phyloP scores from a whole-genome alignment of 1,284 basidiomycete species.

The Apiotrichum laibachii region DNA sequence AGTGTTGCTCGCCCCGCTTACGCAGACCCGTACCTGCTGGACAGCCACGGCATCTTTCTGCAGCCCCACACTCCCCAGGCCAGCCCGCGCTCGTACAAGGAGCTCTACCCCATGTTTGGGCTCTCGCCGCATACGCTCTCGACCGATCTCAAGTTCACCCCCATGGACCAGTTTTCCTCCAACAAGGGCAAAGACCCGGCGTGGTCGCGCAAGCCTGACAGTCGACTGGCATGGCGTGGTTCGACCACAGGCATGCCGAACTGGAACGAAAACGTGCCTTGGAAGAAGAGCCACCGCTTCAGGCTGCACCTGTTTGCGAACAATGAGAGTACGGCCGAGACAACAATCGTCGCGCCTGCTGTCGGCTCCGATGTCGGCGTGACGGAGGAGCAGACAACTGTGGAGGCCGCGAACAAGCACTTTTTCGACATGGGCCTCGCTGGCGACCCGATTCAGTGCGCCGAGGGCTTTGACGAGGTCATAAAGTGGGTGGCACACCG shows the following conservation, averaged over 20 bases:
- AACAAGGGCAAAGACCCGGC: slow-evolving; percentile 44
- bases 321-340: slow-evolving; percentile 31
- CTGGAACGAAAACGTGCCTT: slow-evolving; percentile 47
- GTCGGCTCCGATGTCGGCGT: slow-evolving; percentile 4
- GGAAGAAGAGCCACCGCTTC: slow-evolving; percentile 53
- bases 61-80: slow-evolving; percentile 43
- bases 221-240: slow-evolving; percentile 28
- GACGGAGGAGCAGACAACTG: not conserved
- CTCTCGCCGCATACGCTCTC: too few relatives aligned
- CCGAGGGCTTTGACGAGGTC: slow-evolving; percentile 40
- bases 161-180: too few relatives aligned
- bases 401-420: slow-evolving; percentile 19
- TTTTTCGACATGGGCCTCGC: slow-evolving; percentile 48
- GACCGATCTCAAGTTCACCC: too few relatives aligned
- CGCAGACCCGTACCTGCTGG: slow-evolving; percentile 43
- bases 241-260: slow-evolving; percentile 53
- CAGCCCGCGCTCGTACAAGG: slow-evolving; percentile 47
- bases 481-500: slow-evolving; percentile 31
- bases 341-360: slow-evolving; percentile 31
- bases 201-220: slow-evolving; percentile 5
- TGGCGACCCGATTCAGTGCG: slow-evolving; percentile 44
- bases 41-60: slow-evolving; percentile 46
- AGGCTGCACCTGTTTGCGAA: slow-evolving; percentile 51
- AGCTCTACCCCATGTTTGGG: slow-evolving; percentile 45
- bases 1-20: not conserved